A percentile compares a stretch with the other conserved stretches of the same genome.
phyloP scores from a whole-genome alignment of 352 stramenopile species.

The Globisporangium canariense region DNA sequence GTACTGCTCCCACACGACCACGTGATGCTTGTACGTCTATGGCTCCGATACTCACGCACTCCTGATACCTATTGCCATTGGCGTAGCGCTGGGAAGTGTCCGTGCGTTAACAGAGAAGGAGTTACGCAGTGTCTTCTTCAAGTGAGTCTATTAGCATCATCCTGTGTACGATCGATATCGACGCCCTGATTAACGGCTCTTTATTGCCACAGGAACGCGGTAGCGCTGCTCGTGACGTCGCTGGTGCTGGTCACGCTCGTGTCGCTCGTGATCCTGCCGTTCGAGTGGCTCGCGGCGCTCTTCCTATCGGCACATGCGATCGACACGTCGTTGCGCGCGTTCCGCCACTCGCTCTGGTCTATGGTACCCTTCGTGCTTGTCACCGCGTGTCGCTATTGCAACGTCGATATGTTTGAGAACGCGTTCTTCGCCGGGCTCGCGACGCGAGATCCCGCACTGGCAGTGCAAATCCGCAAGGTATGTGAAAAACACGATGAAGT shows the following conservation, averaged over 20 bases:
- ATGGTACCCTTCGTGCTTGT: constrained; percentile 59
- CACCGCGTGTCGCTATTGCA: constrained; percentile 49
- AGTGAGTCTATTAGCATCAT: constrained; percentile 8
- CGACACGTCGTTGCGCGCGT: constrained; percentile 43
- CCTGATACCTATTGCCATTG: neutral
- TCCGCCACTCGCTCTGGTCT: constrained; percentile 45
- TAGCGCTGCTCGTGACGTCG: constrained; percentile 47
- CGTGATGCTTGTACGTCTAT: neutral
- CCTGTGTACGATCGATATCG: no score
- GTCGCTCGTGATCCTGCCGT: constrained; percentile 44
- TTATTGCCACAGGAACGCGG: constrained; percentile 34
- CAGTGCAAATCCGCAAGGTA: constrained; percentile 40
- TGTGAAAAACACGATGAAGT: no score
- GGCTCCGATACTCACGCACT: neutral
- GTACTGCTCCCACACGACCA: neutral
- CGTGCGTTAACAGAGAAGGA: constrained; percentile 39
- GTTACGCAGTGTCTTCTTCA: constrained; percentile 51
- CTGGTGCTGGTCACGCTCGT: constrained; percentile 50
- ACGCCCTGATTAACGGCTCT: neutral
- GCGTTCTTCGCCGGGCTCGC: constrained; percentile 66
- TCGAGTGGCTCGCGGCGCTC: constrained; percentile 54
- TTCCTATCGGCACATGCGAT: constrained; percentile 37
- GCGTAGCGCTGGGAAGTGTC: constrained; percentile 20
- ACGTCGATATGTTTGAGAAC: constrained; percentile 62
- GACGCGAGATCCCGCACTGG: constrained; percentile 36